Conservation (phyloP, 2,329 filamentous ascomycete species). For the Ceratocystis papillata region DNA sequence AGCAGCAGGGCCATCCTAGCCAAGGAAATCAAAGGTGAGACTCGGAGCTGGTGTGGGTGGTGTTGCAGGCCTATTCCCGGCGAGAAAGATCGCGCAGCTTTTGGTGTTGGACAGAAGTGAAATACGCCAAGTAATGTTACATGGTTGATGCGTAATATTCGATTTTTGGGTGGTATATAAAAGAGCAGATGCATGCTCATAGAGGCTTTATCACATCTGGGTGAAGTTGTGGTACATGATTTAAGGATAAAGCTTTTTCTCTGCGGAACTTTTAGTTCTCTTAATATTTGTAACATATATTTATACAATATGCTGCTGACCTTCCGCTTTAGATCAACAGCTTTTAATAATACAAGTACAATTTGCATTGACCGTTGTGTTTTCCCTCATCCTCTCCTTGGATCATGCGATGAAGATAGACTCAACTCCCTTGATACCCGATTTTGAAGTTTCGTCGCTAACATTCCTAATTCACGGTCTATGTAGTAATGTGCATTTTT, state of each 20-base stretch:
- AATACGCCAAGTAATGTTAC: background rate
- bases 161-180: constrained; percentile 1
- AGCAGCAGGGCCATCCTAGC: constrained; percentile 54
- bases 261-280: background rate
- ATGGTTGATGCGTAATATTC: background rate
- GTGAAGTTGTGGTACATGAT: background rate
- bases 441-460: background rate
- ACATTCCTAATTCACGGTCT: background rate
- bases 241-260: background rate
- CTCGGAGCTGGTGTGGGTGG: constrained; percentile 87
- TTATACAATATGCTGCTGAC: constrained; percentile 11
- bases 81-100: constrained; percentile 34
- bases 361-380: background rate
- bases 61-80: constrained; percentile 66
- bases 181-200: constrained; percentile 6
- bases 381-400: background rate
- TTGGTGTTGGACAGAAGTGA: constrained; percentile 10
- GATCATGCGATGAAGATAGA: background rate
- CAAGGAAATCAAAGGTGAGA: constrained; percentile 55
- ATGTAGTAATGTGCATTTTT: constrained; percentile 22
- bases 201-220: background rate
- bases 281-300: constrained; percentile 10
- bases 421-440: background rate
- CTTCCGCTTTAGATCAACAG: constrained; percentile 5
- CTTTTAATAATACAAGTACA: background rate